phyloP scores from a whole-genome alignment of 495 filamentous ascomycete species.

The Hyphodiscus hymeniophilus region DNA sequence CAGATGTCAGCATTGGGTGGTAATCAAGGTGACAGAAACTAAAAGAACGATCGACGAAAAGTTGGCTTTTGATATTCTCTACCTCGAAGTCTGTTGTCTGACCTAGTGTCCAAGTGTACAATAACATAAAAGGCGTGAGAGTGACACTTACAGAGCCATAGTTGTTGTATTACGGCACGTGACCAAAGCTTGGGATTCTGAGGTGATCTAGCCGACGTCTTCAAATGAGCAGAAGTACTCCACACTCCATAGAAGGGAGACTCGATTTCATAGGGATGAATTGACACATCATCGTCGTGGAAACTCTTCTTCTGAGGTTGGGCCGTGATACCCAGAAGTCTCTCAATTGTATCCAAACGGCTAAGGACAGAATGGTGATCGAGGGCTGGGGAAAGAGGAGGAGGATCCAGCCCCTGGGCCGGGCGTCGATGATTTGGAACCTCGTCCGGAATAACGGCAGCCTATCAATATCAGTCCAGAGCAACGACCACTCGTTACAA shows the following conservation, averaged over 20 bases:
- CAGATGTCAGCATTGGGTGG: too few relatives aligned
- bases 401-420: constrained; percentile 1
- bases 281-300: constrained; percentile 10
- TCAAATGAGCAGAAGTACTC: constrained; percentile 26
- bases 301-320: constrained; percentile 10
- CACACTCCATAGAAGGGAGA: constrained; percentile 23
- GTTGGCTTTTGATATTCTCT: too few relatives aligned
- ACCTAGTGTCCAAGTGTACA: too few relatives aligned
- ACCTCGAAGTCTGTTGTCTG: too few relatives aligned
- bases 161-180: constrained; percentile 23
- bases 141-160: constrained; percentile 34
- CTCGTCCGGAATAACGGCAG: constrained; percentile 26
- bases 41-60: too few relatives aligned
- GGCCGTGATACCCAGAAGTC: constrained; percentile 26
- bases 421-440: constrained; percentile 7
- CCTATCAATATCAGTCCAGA: constrained; percentile 15
- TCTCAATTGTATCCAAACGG: constrained; percentile 31
- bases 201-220: constrained; percentile 22
- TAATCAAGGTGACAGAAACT: too few relatives aligned
- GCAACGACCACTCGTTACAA: not conserved
- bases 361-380: constrained; percentile 26
- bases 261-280: constrained; percentile 10
- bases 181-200: constrained; percentile 29
- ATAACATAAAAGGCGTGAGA: too few relatives aligned
- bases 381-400: constrained; percentile 15